Percentiles rank a stretch among this genome's conserved stretches.
Evolutionary conservation across 2,329 filamentous ascomycete species (phyloP).

Genomic region (Monilinia polystroma): DNA sequence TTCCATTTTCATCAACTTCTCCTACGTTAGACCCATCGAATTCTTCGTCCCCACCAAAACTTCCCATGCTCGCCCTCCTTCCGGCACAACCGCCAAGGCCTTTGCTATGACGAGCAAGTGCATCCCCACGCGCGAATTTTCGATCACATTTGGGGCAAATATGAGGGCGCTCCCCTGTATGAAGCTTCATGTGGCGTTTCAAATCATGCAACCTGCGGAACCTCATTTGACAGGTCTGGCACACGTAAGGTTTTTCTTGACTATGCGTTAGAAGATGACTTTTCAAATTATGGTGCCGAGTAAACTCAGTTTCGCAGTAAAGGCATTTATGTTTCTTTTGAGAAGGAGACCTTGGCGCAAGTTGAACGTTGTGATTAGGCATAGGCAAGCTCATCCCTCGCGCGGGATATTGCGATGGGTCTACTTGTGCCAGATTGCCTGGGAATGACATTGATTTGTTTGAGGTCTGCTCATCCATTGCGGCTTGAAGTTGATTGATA

Average conservation of each 20-base stretch:
- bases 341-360: conserved; percentile 65
- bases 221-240: conserved; percentile 86
- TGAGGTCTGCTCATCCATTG: conserved; percentile 33
- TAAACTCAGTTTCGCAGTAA: conserved; percentile 95
- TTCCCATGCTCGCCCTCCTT: conserved; percentile 79
- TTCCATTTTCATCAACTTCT: conserved; percentile 55
- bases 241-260: conserved; percentile 96
- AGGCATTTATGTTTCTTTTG: conserved; percentile 94
- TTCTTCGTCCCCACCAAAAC: conserved; percentile 78
- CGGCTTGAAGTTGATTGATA: conserved; percentile 30
- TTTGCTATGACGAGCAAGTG: conserved; percentile 90
- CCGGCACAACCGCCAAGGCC: conserved; percentile 94
- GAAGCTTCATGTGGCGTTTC: conserved; percentile 93
- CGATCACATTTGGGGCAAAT: conserved; percentile 93
- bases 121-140: conserved; percentile 93
- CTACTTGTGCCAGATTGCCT: conserved; percentile 36
- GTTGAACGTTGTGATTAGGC: conserved; percentile 47
- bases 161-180: conserved; percentile 94
- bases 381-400: conserved; percentile 60
- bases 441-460: conserved; percentile 39
- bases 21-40: conserved; percentile 55
- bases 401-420: conserved; percentile 38
- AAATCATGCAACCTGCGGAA: conserved; percentile 92
- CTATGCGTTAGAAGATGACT: conserved; percentile 96
- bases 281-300: conserved; percentile 94